A percentile compares a stretch with the other conserved stretches of the same genome.
phyloP scores from a whole-genome alignment of 148 eudicot species.

The Cornus kousa region DNA sequence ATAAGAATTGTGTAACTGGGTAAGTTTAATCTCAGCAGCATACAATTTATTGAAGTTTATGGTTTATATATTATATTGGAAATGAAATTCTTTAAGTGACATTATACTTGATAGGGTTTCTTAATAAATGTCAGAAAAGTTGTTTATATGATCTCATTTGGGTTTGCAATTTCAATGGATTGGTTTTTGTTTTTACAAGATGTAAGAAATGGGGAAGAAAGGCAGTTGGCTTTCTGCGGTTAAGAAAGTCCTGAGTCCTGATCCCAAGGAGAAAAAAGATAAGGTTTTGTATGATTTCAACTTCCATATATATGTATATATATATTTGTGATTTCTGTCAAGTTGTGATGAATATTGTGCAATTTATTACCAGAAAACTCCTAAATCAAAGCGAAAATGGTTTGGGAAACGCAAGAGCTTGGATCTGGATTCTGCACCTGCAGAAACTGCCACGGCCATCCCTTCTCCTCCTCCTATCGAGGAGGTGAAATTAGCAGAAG shows the following conservation, averaged over 20 bases:
- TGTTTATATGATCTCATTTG: background rate
- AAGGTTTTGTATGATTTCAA: slow-evolving; percentile 34
- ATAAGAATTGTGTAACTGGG: background rate
- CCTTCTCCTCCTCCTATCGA: slow-evolving; percentile 27
- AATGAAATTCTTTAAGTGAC: background rate
- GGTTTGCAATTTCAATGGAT: slow-evolving; percentile 12
- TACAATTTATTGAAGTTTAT: background rate
- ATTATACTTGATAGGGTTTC: background rate
- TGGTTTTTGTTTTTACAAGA: slow-evolving; percentile 19
- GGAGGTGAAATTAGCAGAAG: slow-evolving; percentile 41
- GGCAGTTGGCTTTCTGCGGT: slow-evolving; percentile 74
- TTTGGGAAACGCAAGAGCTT: slow-evolving; percentile 35
- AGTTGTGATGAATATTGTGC: background rate
- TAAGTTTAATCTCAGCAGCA: background rate
- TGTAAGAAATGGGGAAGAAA: slow-evolving; percentile 71
- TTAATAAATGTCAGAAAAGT: background rate
- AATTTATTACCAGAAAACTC: slow-evolving; percentile 28
- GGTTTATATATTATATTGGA: background rate
- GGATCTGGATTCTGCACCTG: slow-evolving; percentile 26
- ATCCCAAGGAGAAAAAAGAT: slow-evolving; percentile 56
- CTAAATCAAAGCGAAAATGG: slow-evolving; percentile 45
- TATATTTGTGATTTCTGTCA: background rate
- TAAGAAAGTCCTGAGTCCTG: slow-evolving; percentile 67
- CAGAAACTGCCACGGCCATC: slow-evolving; percentile 23
- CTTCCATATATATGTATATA: too few species aligned